These are phyloP conservation scores for Firmiana major DNA, from an alignment of 345 rosid genomes.

Conservation along the genomic window DNA sequence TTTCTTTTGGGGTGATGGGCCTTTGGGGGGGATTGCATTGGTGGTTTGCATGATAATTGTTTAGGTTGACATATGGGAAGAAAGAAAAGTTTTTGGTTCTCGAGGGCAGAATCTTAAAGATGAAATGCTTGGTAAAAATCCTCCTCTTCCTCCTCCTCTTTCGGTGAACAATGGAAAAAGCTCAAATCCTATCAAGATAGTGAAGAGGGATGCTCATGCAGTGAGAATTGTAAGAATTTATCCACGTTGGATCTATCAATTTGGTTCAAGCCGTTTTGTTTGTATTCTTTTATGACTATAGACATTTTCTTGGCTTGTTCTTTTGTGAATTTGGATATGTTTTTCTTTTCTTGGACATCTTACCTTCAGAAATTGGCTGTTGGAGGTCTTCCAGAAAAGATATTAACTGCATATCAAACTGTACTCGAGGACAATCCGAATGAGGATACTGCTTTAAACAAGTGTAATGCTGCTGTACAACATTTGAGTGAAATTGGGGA, in stretches of 20 bases:
- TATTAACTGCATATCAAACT: slow-evolving; percentile 57
- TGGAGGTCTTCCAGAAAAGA: slow-evolving; percentile 67
- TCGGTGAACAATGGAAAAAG: slow-evolving; percentile 50
- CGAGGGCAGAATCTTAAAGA: slow-evolving; percentile 59
- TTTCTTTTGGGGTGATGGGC: slow-evolving; percentile 1
- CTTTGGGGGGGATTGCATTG: background rate
- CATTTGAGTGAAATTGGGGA: slow-evolving; percentile 42
- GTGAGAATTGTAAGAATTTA: slow-evolving; percentile 52
- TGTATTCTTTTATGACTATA: slow-evolving; percentile 2
- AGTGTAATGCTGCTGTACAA: slow-evolving; percentile 40
- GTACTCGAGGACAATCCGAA: slow-evolving; percentile 47
- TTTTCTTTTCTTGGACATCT: slow-evolving; percentile 22
- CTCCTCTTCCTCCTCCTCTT: slow-evolving; percentile 24
- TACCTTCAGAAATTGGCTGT: slow-evolving; percentile 58
- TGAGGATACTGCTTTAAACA: slow-evolving; percentile 55
- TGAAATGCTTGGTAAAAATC: slow-evolving; percentile 55
- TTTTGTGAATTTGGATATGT: slow-evolving; percentile 13
- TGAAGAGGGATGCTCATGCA: slow-evolving; percentile 61
- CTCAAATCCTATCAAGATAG: slow-evolving; percentile 59
- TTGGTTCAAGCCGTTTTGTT: slow-evolving; percentile 2
- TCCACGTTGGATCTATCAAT: background rate
- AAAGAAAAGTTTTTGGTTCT: slow-evolving; percentile 70
- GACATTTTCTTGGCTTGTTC: slow-evolving; percentile 1
- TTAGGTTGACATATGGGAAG: slow-evolving; percentile 80
- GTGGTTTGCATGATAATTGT: background rate